Evolutionary conservation across 1,139 yeast genomes (phyloP).

Genomic region (Saccharomyces pastorianus): DNA sequence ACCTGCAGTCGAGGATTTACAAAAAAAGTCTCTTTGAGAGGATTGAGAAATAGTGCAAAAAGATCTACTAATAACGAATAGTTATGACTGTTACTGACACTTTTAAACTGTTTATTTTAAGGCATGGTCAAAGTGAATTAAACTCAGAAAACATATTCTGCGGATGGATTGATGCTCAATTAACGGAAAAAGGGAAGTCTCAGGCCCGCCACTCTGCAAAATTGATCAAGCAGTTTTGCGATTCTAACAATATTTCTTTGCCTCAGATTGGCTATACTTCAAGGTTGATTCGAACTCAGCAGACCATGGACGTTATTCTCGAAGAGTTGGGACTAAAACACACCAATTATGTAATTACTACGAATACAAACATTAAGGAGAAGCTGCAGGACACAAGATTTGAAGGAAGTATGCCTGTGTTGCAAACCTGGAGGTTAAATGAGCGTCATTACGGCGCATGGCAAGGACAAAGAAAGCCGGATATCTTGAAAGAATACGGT

Average conservation of each 20-base stretch:
- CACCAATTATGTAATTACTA: conserved; percentile 17
- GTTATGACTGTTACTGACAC: conserved; percentile 15
- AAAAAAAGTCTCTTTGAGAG: not conserved
- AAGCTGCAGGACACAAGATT: conserved; percentile 6
- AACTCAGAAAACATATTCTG: conserved; percentile 63
- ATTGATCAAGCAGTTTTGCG: conserved; percentile 36
- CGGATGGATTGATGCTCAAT: conserved; percentile 70
- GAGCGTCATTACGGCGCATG: conserved; percentile 72
- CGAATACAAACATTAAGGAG: conserved; percentile 10
- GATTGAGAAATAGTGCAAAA: not conserved
- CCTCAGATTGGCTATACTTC: conserved; percentile 61
- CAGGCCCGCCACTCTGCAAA: conserved; percentile 58
- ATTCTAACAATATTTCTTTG: conserved; percentile 16
- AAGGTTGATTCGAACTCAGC: conserved; percentile 53
- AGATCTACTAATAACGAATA: not conserved
- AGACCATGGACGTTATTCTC: conserved; percentile 55
- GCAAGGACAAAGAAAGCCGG: conserved; percentile 58
- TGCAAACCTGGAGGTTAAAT: conserved; percentile 57
- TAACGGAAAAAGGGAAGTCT: conserved; percentile 49
- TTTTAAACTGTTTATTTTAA: conserved; percentile 25
- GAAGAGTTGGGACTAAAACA: conserved; percentile 35
- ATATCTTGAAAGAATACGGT: conserved; percentile 46
- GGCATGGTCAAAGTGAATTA: conserved; percentile 74
- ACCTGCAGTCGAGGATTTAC: not conserved
- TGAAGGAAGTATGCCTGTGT: conserved; percentile 18